A percentile compares a stretch with the other conserved stretches of the same genome.
Evolutionary conservation across 2,329 filamentous ascomycete species (phyloP).

Genomic region (Colletotrichum sidae): DNA sequence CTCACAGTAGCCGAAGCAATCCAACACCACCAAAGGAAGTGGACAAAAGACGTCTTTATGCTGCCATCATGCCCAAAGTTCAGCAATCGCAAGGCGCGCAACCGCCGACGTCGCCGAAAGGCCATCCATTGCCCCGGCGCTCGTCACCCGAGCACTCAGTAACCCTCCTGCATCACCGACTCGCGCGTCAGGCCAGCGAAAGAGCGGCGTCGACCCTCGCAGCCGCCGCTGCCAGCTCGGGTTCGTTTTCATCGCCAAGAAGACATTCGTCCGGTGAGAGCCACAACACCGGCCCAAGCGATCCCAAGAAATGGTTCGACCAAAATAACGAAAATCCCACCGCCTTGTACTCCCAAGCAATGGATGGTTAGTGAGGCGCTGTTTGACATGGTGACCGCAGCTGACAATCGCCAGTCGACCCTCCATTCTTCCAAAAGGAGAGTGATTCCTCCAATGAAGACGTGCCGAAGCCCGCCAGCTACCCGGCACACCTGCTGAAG

Average conservation of each 20-base stretch:
- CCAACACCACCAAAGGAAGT: neutral
- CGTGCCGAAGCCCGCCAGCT: constrained; percentile 36
- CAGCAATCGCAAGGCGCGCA: constrained; percentile 40
- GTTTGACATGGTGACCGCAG: no score
- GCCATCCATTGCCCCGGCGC: constrained; percentile 58
- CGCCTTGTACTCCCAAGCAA: constrained; percentile 54
- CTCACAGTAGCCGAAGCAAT: neutral
- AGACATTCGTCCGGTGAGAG: constrained; percentile 63
- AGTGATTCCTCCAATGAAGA: constrained; percentile 65
- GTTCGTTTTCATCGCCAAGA: constrained; percentile 41
- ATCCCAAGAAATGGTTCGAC: constrained; percentile 67
- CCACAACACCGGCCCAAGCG: constrained; percentile 59
- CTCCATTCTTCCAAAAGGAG: constrained; percentile 66
- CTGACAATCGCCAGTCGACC: constrained; percentile 53
- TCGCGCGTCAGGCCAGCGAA: constrained; percentile 55
- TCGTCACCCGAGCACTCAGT: constrained; percentile 58
- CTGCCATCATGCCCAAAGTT: constrained; percentile 46
- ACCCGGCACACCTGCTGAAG: constrained; percentile 41
- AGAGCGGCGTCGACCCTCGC: constrained; percentile 37
- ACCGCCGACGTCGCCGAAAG: constrained; percentile 42
- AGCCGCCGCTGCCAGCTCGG: constrained; percentile 29
- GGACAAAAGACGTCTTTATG: constrained; percentile 35
- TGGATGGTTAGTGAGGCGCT: constrained; percentile 56
- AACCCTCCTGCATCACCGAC: constrained; percentile 59
- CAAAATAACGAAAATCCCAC: constrained; percentile 63